Conservation (phyloP, 805 yeast species). For the Saccharomyces jurei region DNA sequence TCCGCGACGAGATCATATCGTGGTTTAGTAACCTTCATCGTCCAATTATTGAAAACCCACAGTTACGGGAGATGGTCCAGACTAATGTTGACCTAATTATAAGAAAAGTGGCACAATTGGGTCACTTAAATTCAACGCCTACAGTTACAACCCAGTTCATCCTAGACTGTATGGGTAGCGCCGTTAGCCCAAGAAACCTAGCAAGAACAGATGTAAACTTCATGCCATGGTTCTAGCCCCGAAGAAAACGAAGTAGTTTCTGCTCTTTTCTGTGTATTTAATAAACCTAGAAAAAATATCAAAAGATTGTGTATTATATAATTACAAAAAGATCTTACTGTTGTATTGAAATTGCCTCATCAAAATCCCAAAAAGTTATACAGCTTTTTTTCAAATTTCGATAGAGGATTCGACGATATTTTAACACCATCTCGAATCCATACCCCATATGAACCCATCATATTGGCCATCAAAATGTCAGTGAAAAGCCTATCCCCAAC, state of each 20-base stretch:
- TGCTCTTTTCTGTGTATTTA: background rate
- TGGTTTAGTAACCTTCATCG: slow-evolving; percentile 90
- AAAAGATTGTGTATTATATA: background rate
- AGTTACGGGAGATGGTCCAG: slow-evolving; percentile 76
- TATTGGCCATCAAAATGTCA: slow-evolving; percentile 87
- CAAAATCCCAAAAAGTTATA: slow-evolving; percentile 3
- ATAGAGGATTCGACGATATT: slow-evolving; percentile 29
- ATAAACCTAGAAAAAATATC: background rate
- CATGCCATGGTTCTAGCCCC: slow-evolving; percentile 80
- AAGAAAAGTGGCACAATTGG: slow-evolving; percentile 70
- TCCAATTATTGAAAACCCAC: slow-evolving; percentile 74
- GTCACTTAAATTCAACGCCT: slow-evolving; percentile 48
- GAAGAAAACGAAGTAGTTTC: background rate
- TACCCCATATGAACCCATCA: slow-evolving; percentile 79
- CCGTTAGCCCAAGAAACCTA: slow-evolving; percentile 88
- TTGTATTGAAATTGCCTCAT: background rate
- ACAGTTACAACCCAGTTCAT: slow-evolving; percentile 79
- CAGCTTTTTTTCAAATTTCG: slow-evolving; percentile 14
- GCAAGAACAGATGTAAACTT: slow-evolving; percentile 88
- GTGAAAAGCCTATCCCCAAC: slow-evolving; percentile 90
- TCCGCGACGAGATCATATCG: slow-evolving; percentile 88
- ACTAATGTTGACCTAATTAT: slow-evolving; percentile 79
- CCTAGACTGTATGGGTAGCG: slow-evolving; percentile 83
- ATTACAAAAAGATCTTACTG: background rate
- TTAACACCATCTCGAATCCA: slow-evolving; percentile 80